Percentiles rank a stretch among this genome's conserved stretches.
Evolutionary conservation across 2,329 filamentous ascomycete species (phyloP).

Genomic region (Fusarium sp.): DNA sequence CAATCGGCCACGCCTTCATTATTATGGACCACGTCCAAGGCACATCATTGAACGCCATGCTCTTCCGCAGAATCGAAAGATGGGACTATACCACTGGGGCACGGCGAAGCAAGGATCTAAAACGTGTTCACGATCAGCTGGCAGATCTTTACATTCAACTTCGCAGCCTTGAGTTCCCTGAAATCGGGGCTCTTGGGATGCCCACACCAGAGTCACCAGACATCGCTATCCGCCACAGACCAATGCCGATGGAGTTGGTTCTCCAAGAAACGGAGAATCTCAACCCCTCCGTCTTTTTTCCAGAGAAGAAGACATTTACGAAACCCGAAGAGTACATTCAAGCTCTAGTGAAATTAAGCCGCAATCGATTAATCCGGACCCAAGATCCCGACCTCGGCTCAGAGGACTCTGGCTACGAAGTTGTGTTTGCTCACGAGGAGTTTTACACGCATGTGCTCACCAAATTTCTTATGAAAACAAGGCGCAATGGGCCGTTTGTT

Average conservation of each 20-base stretch:
- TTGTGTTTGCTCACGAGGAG: background rate
- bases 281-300: background rate
- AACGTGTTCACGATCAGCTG: background rate
- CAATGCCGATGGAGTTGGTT: background rate
- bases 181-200: background rate
- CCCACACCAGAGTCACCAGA: background rate
- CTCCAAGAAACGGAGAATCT: background rate
- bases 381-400: background rate
- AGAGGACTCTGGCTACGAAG: background rate
- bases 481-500: background rate
- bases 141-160: background rate
- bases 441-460: background rate
- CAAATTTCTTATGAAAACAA: background rate
- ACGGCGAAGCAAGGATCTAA: background rate
- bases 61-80: background rate
- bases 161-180: background rate
- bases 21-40: background rate
- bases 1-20: background rate
- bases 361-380: background rate
- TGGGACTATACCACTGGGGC: background rate
- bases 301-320: background rate
- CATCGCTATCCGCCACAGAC: background rate
- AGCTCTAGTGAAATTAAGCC: background rate
- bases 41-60: background rate
- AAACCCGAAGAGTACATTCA: background rate